These are phyloP conservation scores for Lycium ferocissimum DNA, from an alignment of 257 asterid species.

Conservation along the genomic window DNA sequence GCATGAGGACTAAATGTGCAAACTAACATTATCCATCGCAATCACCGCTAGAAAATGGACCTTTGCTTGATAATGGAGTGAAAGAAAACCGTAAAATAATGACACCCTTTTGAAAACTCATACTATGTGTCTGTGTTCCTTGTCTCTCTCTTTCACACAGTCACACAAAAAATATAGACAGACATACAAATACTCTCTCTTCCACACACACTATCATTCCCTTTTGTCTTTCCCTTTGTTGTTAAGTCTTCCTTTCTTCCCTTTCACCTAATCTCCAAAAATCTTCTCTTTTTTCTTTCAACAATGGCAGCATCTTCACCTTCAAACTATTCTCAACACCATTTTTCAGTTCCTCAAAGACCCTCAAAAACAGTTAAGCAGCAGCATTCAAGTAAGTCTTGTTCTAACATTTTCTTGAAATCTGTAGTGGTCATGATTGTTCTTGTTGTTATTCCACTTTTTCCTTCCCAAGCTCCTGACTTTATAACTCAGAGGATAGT, in stretches of 20 bases:
- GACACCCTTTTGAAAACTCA: conserved; percentile 6
- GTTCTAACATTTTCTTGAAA: conserved; percentile 55
- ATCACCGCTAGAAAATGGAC: conserved; percentile 17
- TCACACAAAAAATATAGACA: not conserved
- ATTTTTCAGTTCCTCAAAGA: conserved; percentile 32
- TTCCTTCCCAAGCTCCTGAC: conserved; percentile 80
- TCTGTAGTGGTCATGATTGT: conserved; percentile 51
- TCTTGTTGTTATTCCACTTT: conserved; percentile 62
- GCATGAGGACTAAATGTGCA: not conserved
- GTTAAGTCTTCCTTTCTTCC: conserved; percentile 64
- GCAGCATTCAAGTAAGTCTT: conserved; percentile 52
- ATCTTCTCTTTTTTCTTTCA: conserved; percentile 39
- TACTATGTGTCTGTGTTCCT: not conserved
- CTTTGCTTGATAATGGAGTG: conserved; percentile 15
- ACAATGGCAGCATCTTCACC: conserved; percentile 42
- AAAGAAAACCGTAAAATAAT: conserved; percentile 18
- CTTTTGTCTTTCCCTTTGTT: conserved; percentile 40
- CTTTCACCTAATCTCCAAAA: conserved; percentile 57
- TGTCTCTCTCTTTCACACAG: not conserved
- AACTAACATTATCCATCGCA: not conserved
- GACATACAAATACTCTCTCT: conserved; percentile 10
- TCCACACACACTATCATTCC: conserved; percentile 23
- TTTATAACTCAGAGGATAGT: conserved; percentile 51
- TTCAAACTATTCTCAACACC: conserved; percentile 47
- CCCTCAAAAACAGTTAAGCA: conserved; percentile 31